Evolutionary conservation across 768 basidiomycete genomes (phyloP), one percentile per base, ranked within the genome.

Genomic region (Candolleomyces eurysporus): DNA sequence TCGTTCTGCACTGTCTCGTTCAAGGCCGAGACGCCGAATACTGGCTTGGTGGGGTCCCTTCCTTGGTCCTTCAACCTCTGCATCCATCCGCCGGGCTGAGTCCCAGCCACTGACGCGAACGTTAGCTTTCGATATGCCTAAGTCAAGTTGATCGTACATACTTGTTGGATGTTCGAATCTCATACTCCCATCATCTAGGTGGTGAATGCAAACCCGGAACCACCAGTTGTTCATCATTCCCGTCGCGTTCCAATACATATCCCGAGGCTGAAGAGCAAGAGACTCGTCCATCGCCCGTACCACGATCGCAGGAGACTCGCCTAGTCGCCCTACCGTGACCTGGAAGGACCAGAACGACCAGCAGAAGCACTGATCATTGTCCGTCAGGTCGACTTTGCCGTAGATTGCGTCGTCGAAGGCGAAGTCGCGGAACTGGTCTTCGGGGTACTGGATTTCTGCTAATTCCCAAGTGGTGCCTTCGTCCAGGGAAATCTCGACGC

Each of bases 171-270:
- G 86, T 69, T 87, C 85, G 65, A 86, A 87, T 4, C 64, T 69
- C 10, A 87, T 67, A 19, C 66, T 69, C 1, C 71, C 70, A 3
- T 66, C 64, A 31, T 71, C 73, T 1, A 71, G 68, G 21, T 69
- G 73, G 65, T 77, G 76, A 21, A 87, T 72, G 6, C 76, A 80
- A 40, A 87, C 80, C 43, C 83, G 72, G 67, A 86, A 88, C 84
- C 84, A 86, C 79, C 82, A 83, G 65, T 82, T 83, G 60, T 87
- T 86, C 82, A 87, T 82, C 86, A 86, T 86, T 13, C 78, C 78
- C 14, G 82, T 79, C n/a, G 80, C 78, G 66, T 83, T 84, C 80
- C 79, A 81, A 60, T 81, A 85, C 82, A 88, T 84, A 56, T 84
- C 80, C 40, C 79, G 66, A 3, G 77, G 84, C 67, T 87, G 86